Percentiles rank a stretch among this genome's conserved stretches.
Evolutionary conservation across 2,329 filamentous ascomycete genomes (phyloP).

Genomic region (Zasmidium citrigriseum): DNA sequence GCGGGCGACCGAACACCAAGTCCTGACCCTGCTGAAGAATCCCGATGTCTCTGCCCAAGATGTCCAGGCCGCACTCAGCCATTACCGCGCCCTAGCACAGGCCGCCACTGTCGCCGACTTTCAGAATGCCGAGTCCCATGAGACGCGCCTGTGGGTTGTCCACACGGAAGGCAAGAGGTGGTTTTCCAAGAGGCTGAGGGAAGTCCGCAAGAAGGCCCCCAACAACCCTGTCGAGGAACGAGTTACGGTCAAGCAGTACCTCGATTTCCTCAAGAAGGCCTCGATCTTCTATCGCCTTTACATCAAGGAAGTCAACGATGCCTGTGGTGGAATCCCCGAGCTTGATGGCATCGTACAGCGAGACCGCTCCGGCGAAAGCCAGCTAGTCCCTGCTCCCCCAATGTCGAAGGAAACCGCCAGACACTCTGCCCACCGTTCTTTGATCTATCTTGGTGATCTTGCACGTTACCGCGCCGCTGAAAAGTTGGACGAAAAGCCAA

Average conservation of each 20-base stretch:
- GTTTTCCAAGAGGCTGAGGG: slow-evolving; percentile 69
- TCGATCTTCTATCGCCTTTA: slow-evolving; percentile 87
- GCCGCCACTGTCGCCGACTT: slow-evolving; percentile 73
- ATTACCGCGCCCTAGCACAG: slow-evolving; percentile 70
- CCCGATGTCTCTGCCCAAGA: slow-evolving; percentile 24
- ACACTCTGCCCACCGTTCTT: slow-evolving; percentile 74
- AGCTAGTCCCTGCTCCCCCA: slow-evolving; percentile 25
- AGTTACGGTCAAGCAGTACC: slow-evolving; percentile 79
- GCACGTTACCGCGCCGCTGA: slow-evolving; percentile 80
- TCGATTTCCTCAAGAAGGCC: slow-evolving; percentile 81
- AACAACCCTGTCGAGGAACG: slow-evolving; percentile 65
- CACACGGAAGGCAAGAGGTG: slow-evolving; percentile 77
- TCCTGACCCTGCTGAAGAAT: slow-evolving; percentile 27
- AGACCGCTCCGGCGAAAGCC: slow-evolving; percentile 29
- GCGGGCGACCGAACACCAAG: slow-evolving; percentile 31
- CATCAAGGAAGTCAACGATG: slow-evolving; percentile 71
- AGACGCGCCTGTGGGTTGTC: slow-evolving; percentile 73
- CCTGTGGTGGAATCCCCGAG: slow-evolving; percentile 59
- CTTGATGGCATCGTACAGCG: slow-evolving; percentile 56
- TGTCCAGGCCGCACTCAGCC: slow-evolving; percentile 28
- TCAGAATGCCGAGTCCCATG: slow-evolving; percentile 64
- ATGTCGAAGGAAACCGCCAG: slow-evolving; percentile 62
- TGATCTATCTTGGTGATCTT: slow-evolving; percentile 87
- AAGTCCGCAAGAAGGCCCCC: slow-evolving; percentile 51
- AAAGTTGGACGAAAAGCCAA: slow-evolving; percentile 69